phyloP scores from a whole-genome alignment of 2,329 filamentous ascomycete species.

The Emergomyces africanus region DNA sequence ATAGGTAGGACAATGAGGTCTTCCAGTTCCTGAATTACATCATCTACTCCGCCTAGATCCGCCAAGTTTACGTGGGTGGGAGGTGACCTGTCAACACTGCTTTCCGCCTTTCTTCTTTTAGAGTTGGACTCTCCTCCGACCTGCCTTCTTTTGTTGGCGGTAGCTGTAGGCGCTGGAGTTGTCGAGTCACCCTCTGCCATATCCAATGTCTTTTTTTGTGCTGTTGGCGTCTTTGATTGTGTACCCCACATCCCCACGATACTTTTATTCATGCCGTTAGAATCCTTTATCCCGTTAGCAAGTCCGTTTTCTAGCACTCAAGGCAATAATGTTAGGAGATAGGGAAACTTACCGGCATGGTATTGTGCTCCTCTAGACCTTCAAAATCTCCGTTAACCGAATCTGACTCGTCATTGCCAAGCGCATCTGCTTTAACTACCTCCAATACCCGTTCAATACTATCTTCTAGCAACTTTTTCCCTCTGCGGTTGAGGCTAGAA shows the following conservation, averaged over 20 bases:
- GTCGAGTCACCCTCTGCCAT: conserved; percentile 14
- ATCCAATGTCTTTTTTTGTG: conserved; percentile 18
- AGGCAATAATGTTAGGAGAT: background rate
- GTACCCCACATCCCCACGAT: conserved; percentile 48
- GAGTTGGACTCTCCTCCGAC: conserved; percentile 52
- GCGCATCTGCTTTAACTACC: conserved; percentile 53
- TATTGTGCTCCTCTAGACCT: conserved; percentile 30
- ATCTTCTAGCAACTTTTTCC: conserved; percentile 70
- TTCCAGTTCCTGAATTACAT: conserved; percentile 55
- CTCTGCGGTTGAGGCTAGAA: conserved; percentile 69
- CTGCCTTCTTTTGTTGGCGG: conserved; percentile 41
- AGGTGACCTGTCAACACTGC: conserved; percentile 48
- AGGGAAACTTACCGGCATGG: conserved; percentile 16
- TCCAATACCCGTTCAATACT: conserved; percentile 72
- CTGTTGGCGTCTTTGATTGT: conserved; percentile 18
- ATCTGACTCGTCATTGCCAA: conserved; percentile 41
- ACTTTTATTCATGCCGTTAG: conserved; percentile 54
- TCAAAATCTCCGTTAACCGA: conserved; percentile 40
- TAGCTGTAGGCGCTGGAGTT: conserved; percentile 17
- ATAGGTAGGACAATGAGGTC: conserved; percentile 63
- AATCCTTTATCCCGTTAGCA: conserved; percentile 28
- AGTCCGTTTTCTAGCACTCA: background rate
- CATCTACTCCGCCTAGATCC: conserved; percentile 65
- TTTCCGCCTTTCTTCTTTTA: conserved; percentile 51
- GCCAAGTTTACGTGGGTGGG: conserved; percentile 55